phyloP scores from a whole-genome alignment of 2,329 filamentous ascomycete genomes.

The Leptographium radiaticola region DNA sequence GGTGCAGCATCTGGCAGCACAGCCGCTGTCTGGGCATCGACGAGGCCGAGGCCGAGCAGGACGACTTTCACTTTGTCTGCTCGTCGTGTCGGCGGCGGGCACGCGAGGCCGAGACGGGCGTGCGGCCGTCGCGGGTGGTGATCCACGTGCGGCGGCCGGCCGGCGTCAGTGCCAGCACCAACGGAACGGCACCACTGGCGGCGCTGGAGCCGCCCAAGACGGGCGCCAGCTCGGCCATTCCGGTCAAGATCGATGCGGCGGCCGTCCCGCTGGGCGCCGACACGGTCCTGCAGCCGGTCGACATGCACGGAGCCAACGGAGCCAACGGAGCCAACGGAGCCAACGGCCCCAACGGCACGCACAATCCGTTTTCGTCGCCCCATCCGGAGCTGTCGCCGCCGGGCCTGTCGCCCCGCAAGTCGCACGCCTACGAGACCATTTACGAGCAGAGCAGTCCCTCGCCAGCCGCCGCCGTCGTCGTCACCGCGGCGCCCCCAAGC shows the following conservation, averaged over 20 bases:
- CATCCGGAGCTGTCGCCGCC: slow-evolving; percentile 29
- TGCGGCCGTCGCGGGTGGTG: slow-evolving; percentile 29
- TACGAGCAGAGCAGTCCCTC: slow-evolving; percentile 20
- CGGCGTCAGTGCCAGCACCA: background rate
- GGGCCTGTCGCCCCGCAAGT: slow-evolving; percentile 26
- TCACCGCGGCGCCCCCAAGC: no score
- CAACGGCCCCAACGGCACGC: slow-evolving; percentile 17
- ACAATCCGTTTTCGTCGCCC: slow-evolving; percentile 29
- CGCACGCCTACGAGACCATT: slow-evolving; percentile 25
- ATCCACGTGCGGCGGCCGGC: slow-evolving; percentile 35
- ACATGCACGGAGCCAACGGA: background rate
- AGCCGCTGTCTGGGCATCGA: slow-evolving; percentile 79
- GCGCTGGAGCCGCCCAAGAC: background rate
- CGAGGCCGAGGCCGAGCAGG: slow-evolving; percentile 64
- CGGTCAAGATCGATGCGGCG: slow-evolving; percentile 3
- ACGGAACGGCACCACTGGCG: background rate
- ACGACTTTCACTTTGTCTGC: slow-evolving; percentile 83
- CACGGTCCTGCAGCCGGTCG: slow-evolving; percentile 9
- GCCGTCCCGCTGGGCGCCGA: background rate
- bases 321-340: no score
- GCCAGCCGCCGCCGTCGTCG: background rate
- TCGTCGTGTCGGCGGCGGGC: slow-evolving; percentile 59
- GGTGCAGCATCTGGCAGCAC: slow-evolving; percentile 93
- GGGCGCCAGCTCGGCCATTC: background rate
- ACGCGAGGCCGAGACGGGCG: slow-evolving; percentile 36